Percentiles rank a stretch among this genome's conserved stretches.
phyloP scores from a whole-genome alignment of 352 stramenopile genomes.

The Globisporangium barbulae region DNA sequence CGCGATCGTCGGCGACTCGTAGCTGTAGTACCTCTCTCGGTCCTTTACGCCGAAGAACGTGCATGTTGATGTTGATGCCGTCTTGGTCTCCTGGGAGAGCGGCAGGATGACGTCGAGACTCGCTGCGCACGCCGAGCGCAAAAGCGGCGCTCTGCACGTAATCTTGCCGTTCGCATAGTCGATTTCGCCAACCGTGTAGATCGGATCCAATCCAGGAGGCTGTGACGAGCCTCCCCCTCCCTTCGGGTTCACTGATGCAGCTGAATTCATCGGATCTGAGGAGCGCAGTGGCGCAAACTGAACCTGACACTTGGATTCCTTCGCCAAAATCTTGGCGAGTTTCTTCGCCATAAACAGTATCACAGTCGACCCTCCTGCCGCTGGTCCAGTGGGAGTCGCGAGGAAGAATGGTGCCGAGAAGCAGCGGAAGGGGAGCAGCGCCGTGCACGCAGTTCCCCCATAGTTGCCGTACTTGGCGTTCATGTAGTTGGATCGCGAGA shows the following conservation, averaged over 20 bases:
- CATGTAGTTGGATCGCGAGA: slow-evolving; percentile 54
- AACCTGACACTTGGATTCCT: slow-evolving; percentile 53
- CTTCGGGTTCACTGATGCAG: slow-evolving; percentile 13
- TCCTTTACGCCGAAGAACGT: slow-evolving; percentile 44
- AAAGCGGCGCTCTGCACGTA: slow-evolving; percentile 50
- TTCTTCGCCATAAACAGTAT: slow-evolving; percentile 53
- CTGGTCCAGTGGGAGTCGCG: slow-evolving; percentile 56
- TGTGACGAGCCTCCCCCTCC: slow-evolving; percentile 6
- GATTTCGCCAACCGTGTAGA: slow-evolving; percentile 46
- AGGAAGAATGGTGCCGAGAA: slow-evolving; percentile 61
- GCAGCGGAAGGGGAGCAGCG: slow-evolving; percentile 54
- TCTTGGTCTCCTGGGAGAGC: slow-evolving; percentile 19
- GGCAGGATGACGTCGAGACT: slow-evolving; percentile 49
- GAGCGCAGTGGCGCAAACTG: slow-evolving; percentile 45
- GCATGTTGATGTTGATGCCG: slow-evolving; percentile 4
- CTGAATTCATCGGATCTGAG: neutral
- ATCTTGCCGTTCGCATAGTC: slow-evolving; percentile 40
- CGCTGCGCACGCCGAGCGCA: slow-evolving; percentile 39
- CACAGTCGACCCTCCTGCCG: slow-evolving; percentile 55
- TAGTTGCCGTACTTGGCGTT: slow-evolving; percentile 59
- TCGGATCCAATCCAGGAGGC: slow-evolving; percentile 24
- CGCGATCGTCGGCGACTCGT: slow-evolving; percentile 64
- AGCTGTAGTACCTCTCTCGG: slow-evolving; percentile 58
- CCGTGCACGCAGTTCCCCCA: slow-evolving; percentile 50
- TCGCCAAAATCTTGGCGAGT: slow-evolving; percentile 42